Evolutionary conservation across 208 protist genomes (phyloP).

Genomic region (Trypanosomatidae sp.): DNA sequence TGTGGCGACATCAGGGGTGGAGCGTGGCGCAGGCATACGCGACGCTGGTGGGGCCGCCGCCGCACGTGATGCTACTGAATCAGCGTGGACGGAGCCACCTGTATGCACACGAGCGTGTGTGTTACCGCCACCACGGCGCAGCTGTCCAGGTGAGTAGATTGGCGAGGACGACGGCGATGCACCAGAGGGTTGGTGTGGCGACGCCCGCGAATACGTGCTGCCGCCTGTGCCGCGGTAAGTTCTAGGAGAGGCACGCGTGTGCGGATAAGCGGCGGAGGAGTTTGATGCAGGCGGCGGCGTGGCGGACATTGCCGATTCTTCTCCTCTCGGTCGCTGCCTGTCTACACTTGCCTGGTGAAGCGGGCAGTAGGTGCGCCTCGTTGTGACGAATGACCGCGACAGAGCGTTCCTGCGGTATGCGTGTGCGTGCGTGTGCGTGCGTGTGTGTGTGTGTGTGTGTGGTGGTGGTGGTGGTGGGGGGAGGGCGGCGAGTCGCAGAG

Average conservation of each 20-base stretch:
- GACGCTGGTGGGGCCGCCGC: neutral
- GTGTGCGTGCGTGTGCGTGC: neutral
- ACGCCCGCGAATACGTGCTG: neutral
- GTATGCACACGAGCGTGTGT: neutral
- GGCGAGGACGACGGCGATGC: neutral
- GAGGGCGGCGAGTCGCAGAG: neutral
- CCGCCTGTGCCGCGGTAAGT: neutral
- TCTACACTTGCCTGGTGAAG: neutral
- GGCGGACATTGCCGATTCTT: constrained; percentile 2
- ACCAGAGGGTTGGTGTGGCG: neutral
- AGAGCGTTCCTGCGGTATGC: neutral
- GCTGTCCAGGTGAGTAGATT: neutral
- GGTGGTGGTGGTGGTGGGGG: neutral
- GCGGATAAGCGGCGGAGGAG: neutral
- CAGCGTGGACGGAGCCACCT: neutral
- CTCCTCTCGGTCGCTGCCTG: neutral
- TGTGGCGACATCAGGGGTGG: neutral
- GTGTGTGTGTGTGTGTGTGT: constrained; percentile 7
- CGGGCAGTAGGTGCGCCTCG: neutral
- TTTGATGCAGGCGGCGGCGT: constrained; percentile 11
- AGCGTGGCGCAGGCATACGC: neutral
- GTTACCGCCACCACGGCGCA: neutral
- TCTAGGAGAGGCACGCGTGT: neutral
- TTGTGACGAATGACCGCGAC: neutral
- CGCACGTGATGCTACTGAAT: constrained; percentile 1